phyloP scores from a whole-genome alignment of 805 yeast species.

The Starmerella gropengiesseri region DNA sequence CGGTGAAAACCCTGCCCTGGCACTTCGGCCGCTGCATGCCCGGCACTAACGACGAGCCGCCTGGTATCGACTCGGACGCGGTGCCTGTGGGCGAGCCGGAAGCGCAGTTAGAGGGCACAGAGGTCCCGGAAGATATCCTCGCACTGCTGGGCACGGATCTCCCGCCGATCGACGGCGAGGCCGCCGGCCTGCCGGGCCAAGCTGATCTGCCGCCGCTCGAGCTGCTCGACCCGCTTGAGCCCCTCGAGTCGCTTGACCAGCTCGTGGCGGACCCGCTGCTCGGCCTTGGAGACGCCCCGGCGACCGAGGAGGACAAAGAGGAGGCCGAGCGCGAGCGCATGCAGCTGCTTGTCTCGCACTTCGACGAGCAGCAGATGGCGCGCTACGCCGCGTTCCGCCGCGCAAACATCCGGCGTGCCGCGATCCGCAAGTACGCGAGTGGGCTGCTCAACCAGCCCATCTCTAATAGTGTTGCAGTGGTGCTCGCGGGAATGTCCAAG shows the following conservation, averaged over 20 bases:
- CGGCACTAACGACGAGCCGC: constrained; percentile 3
- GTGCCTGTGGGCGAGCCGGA: not conserved
- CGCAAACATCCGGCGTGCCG: constrained; percentile 58
- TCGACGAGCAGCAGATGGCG: constrained; percentile 74
- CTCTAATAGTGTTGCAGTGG: constrained; percentile 67
- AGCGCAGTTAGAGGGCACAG: not conserved
- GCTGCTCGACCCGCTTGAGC: not conserved
- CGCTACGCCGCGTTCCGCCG: constrained; percentile 80
- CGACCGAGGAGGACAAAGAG: constrained; percentile 12
- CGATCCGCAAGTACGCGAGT: constrained; percentile 71
- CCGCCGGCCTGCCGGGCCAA: not conserved
- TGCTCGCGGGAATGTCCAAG: constrained; percentile 77
- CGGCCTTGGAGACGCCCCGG: not conserved
- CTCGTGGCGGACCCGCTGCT: constrained; percentile 1
- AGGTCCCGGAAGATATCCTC: constrained; percentile 3
- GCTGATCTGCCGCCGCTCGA: constrained; percentile 6
- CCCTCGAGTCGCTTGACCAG: not conserved
- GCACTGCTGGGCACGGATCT: constrained; percentile 3
- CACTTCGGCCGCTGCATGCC: no score
- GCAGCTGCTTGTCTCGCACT: constrained; percentile 51
- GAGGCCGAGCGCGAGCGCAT: constrained; percentile 30
- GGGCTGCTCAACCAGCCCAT: constrained; percentile 70
- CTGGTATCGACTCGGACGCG: no score
- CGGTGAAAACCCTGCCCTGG: no score
- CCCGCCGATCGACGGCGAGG: not conserved